These are phyloP conservation scores for Tulasnella sp. DNA, from an alignment of 768 basidiomycete genomes.

Conservation along the genomic window DNA sequence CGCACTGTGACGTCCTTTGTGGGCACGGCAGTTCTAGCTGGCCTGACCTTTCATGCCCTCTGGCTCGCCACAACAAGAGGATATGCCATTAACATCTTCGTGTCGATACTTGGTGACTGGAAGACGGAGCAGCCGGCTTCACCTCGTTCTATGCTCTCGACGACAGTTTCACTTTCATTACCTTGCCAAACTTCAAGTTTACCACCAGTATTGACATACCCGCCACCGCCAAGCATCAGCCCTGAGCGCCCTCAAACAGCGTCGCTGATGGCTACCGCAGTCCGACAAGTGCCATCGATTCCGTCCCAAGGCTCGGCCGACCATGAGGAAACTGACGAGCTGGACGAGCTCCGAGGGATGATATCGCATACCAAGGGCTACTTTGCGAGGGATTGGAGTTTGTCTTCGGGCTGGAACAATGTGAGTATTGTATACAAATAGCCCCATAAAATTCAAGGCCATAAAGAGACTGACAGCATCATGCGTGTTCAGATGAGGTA, in stretches of 20 bases:
- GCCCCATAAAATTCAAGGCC: background rate
- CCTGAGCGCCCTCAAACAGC: background rate
- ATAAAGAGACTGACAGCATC: background rate
- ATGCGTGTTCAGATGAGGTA: conserved; percentile 33
- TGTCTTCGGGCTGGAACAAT: conserved; percentile 39
- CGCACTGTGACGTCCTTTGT: conserved; percentile 11
- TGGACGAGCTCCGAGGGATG: conserved; percentile 26
- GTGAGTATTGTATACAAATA: conserved; percentile 25
- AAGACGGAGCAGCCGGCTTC: background rate
- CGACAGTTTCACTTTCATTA: background rate
- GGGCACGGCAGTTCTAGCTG: conserved; percentile 12
- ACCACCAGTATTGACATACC: background rate
- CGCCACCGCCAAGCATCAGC: background rate
- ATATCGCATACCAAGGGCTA: conserved; percentile 32
- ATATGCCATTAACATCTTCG: background rate
- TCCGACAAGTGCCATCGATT: background rate
- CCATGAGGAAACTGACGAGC: conserved; percentile 13
- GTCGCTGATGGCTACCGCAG: background rate
- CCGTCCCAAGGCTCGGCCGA: background rate
- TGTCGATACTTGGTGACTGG: background rate
- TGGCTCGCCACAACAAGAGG: background rate
- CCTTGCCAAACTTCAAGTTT: background rate
- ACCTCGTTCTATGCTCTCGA: background rate
- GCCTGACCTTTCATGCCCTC: conserved; percentile 16
- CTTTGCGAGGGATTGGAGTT: conserved; percentile 34